These are phyloP conservation scores for Thuidium tamariscinum DNA, from an alignment of 225 moss, liverwort and hornwort species.

Conservation along the genomic window DNA sequence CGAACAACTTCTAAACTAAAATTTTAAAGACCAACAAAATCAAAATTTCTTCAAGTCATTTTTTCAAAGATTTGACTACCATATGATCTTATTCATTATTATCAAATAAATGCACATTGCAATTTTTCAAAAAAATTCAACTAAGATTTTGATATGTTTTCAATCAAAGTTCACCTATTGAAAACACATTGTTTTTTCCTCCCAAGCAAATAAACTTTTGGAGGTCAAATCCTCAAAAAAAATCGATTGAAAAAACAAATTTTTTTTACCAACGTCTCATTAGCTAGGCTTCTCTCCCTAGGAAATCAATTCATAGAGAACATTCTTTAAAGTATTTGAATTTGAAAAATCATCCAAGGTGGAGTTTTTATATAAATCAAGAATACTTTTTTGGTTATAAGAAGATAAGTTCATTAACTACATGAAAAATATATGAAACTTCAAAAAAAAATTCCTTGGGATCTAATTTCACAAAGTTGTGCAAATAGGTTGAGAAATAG, in stretches of 20 bases:
- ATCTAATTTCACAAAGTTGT: background rate
- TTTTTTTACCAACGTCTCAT: background rate
- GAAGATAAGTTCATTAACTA: background rate
- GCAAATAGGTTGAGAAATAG: background rate
- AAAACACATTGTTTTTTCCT: background rate
- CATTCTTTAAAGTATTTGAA: background rate
- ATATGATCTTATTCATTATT: background rate
- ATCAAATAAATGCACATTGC: background rate
- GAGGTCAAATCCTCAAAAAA: background rate
- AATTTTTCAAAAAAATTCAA: fast-evolving
- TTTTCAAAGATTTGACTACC: background rate
- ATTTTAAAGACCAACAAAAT: background rate
- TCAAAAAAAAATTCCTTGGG: background rate
- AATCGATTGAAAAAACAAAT: no score
- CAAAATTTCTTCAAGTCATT: background rate
- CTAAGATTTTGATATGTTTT: fast-evolving
- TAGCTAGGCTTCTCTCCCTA: background rate
- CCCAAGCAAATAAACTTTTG: fast-evolving
- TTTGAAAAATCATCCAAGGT: background rate
- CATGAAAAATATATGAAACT: background rate
- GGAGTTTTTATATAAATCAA: no score
- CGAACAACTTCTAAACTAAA: background rate
- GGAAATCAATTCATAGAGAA: background rate
- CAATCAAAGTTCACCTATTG: background rate
- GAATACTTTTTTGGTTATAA: no score